Base-by-base conservation (phyloP, 2,329 filamentous ascomycete species). In the Dendrostoma leiphaemia region DNA sequence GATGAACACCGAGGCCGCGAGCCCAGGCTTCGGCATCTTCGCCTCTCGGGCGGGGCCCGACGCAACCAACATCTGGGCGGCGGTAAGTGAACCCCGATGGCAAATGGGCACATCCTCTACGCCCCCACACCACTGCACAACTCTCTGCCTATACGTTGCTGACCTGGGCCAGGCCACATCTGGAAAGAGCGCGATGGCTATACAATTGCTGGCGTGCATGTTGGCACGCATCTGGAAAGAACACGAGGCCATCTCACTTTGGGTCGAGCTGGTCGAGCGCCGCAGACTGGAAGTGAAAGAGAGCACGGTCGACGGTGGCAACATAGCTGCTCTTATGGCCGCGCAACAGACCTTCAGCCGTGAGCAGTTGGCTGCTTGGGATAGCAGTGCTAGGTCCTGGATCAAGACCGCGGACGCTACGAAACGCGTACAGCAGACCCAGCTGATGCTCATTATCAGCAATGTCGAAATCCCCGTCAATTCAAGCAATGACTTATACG, bases 61-160 rank as follows among this genome's bases (percentile, higher is more conserved):
- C 51, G 67, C 59, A 1, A 69, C 70, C 0, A 62, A 60, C 1
- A 65, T 73, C 3, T 73, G 69, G 69, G 71, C 71, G 3, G 67
- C 67, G 1, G 70, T n/a, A n/a, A n/a, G n/a, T n/a, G n/a, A n/a
- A n/a, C n/a, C n/a, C n/a, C n/a, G n/a, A n/a, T n/a, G n/a, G n/a
- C n/a, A n/a, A n/a, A n/a, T n/a, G n/a, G n/a, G n/a, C n/a, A n/a
- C n/a, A n/a, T n/a, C n/a, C n/a, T n/a, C n/a, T n/a, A n/a, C n/a
- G n/a, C n/a, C n/a, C n/a, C n/a, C n/a, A n/a, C n/a, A n/a, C n/a
- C n/a, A n/a, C n/a, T n/a, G n/a, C n/a, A n/a, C n/a, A n/a, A n/a
- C n/a, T n/a, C n/a, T n/a, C n/a, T n/a, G n/a, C n/a, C n/a, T n/a
- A n/a, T n/a, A n/a, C n/a, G n/a, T n/a, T n/a, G n/a, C n/a, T n/a